Evolutionary conservation across 1,139 yeast genomes (phyloP), one percentile per base, ranked within the genome.

Genomic region (Hyphopichia buzzinii): DNA sequence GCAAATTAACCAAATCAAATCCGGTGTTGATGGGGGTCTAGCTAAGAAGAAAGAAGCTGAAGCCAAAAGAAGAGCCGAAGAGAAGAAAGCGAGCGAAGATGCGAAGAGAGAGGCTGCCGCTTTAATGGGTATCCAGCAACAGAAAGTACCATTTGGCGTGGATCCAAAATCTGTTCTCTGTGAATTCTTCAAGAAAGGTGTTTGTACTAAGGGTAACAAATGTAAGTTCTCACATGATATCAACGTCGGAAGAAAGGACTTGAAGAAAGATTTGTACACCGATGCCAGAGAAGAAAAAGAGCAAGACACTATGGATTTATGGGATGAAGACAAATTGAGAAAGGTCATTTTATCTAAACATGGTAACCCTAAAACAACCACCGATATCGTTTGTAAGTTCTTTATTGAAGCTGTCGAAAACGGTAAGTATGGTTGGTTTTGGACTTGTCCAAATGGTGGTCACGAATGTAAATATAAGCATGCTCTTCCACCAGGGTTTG

Each of bases 341-440:
- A 75, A 75, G 29, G 98, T 92, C 42, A 85, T 92, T 55, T 43
- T 75, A 48, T 88, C 97, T 37, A 94, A 92, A 66, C 97, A 89
- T 54, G 97, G 98, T 39, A 92, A 92, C 60, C 92, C 84, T 35
- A 80, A 82, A 59, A 89, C 97, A 11, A 89, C 97, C 19, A 94
- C 99, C 2, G 97, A 92, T 46, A 94, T 77, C 47, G 89, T 94
- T 33, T 94, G 99, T 76, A 92, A 90, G 62, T 81, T 64, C 62
- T 94, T 94, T 66, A 86, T 92, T 50, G 96, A 89, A 42, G 98
- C 98, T 0, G 97, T 94, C 42, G 98, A 94, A 57, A 89, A 89
- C 55, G 94, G 95, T 39, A 90, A 92, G 59, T 92, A 94, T 58
- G 98, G 99, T 52, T 92, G 98, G 98, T 90, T 92, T 64, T 92